A percentile compares a stretch with the other conserved stretches of the same genome.
Conservation (phyloP, 345 rosid species). For the Pugionium dolabratum region DNA sequence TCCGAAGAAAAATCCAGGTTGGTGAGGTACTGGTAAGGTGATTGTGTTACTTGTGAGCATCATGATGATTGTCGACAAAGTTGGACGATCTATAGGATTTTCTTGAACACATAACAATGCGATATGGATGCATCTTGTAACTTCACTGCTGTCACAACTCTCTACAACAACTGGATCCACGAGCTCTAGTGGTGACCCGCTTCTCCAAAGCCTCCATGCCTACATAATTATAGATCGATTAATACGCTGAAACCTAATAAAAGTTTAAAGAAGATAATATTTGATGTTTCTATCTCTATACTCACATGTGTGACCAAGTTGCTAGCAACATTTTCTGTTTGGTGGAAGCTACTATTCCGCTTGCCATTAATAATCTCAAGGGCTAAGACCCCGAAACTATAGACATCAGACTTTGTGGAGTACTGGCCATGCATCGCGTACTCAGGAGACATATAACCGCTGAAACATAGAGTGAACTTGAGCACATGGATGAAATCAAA, state of each 20-base stretch:
- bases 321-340: too few species aligned
- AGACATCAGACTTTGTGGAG: conserved; percentile 11
- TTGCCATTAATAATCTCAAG: conserved; percentile 40
- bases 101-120: too few species aligned
- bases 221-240: neutral
- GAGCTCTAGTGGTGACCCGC: neutral
- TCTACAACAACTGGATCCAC: conserved; percentile 13
- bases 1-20: conserved; percentile 45
- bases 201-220: conserved; percentile 17
- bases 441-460: neutral
- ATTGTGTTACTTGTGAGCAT: conserved; percentile 34
- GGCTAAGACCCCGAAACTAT: conserved; percentile 36
- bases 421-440: too few species aligned
- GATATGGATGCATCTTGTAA: too few species aligned
- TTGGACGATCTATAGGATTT: too few species aligned
- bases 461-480: neutral
- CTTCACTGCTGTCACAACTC: neutral
- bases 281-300: too few species aligned
- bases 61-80: too few species aligned
- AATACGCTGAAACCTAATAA: too few species aligned
- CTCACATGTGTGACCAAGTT: neutral
- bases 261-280: neutral
- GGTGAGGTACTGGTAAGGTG: conserved; percentile 42
- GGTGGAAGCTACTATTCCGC: neutral
- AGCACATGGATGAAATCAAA: too few species aligned